A percentile compares a stretch with the other conserved stretches of the same genome.
phyloP scores from a whole-genome alignment of 371 early-diverging fungal genomes.

The Mortierella polycephala region DNA sequence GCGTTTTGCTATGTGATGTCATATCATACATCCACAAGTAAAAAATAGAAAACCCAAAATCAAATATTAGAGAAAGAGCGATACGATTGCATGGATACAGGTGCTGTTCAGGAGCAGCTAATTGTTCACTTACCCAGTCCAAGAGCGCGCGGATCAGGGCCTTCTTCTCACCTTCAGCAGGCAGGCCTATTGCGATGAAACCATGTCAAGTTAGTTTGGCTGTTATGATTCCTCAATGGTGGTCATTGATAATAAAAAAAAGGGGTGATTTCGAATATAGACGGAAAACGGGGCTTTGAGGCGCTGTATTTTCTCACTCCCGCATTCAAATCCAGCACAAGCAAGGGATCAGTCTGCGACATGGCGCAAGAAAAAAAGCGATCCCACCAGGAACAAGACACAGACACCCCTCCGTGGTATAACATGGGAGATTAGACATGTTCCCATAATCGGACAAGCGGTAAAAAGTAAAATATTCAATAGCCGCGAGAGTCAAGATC shows the following conservation, averaged over 20 bases:
- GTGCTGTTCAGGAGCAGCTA: not conserved
- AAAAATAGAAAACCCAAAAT: not conserved
- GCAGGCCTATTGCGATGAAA: conserved; percentile 58
- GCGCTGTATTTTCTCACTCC: too few species aligned
- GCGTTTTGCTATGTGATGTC: conserved; percentile 64
- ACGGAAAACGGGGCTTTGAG: too few species aligned
- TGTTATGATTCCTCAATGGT: too few species aligned
- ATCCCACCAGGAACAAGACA: not conserved
- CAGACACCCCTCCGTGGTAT: not conserved
- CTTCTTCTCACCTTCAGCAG: conserved; percentile 72
- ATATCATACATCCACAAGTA: not conserved
- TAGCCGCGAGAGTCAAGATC: too few species aligned
- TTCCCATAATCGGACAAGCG: too few species aligned
- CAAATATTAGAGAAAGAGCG: not conserved
- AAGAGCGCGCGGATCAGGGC: conserved; percentile 68
- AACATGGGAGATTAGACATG: too few species aligned
- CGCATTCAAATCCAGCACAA: too few species aligned
- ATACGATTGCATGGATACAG: conserved; percentile 10
- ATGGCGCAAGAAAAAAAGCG: too few species aligned
- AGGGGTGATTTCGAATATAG: not conserved
- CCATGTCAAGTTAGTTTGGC: too few species aligned
- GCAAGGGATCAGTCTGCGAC: too few species aligned
- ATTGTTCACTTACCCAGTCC: conserved; percentile 64
- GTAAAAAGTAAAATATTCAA: too few species aligned
- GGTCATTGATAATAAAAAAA: not conserved